These are phyloP conservation scores for Cyberlindnera saturnus DNA, from an alignment of 805 yeast species.

Conservation along the genomic window DNA sequence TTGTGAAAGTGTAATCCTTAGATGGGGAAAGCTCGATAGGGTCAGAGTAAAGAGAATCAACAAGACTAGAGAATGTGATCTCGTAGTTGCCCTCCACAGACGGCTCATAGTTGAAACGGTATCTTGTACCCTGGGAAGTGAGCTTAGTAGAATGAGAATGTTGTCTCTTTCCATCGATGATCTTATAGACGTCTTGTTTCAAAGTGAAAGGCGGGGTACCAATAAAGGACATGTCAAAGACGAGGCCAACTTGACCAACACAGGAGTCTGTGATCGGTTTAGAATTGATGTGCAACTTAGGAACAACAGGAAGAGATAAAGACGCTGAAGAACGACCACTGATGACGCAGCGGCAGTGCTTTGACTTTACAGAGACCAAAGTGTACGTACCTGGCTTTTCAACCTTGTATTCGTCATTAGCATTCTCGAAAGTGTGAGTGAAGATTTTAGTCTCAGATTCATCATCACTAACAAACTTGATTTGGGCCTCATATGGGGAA, in stretches of 20 bases:
- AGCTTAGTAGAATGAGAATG: constrained; percentile 31
- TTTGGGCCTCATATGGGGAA: constrained; percentile 30
- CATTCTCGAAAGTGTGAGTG: constrained; percentile 23
- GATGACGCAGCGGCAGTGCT: constrained; percentile 61
- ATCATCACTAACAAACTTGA: constrained; percentile 26
- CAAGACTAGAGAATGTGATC: constrained; percentile 58
- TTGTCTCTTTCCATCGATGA: constrained; percentile 31
- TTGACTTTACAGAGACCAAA: constrained; percentile 48
- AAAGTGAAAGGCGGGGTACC: constrained; percentile 84
- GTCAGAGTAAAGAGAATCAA: constrained; percentile 56
- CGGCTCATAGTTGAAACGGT: constrained; percentile 67
- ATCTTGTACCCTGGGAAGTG: constrained; percentile 37
- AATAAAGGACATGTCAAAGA: constrained; percentile 56
- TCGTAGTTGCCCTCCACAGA: constrained; percentile 75
- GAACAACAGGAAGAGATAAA: constrained; percentile 54
- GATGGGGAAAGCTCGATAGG: constrained; percentile 30
- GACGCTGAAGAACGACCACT: constrained; percentile 47
- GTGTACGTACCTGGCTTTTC: constrained; percentile 62
- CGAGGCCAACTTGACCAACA: constrained; percentile 86
- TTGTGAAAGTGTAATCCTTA: constrained; percentile 49
- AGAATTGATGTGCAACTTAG: constrained; percentile 36
- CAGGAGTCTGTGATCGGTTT: constrained; percentile 73
- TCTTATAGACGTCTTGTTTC: constrained; percentile 52
- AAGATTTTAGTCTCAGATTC: constrained; percentile 16
- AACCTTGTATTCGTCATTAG: constrained; percentile 31